Conservation (phyloP, 2,329 filamentous ascomycete species). For the Penicillium sp. region DNA sequence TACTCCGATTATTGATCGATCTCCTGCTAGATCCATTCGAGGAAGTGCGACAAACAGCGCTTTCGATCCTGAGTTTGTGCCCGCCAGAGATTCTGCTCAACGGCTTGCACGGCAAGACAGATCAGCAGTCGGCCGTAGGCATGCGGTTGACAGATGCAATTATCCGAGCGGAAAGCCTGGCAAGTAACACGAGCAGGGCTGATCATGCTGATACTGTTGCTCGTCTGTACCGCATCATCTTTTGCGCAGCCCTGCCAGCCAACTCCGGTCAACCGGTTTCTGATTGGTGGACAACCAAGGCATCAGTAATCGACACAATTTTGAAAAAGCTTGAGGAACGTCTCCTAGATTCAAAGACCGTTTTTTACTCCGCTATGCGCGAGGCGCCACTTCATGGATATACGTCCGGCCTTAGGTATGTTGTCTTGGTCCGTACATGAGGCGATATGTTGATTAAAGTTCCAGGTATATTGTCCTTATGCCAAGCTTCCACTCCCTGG, state of each 20-base stretch:
- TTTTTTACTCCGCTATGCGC: conserved; percentile 59
- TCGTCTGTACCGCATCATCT: conserved; percentile 62
- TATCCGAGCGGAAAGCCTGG: conserved; percentile 30
- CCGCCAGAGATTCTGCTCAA: conserved; percentile 25
- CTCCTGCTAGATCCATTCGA: conserved; percentile 84
- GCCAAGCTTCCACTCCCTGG: conserved; percentile 29
- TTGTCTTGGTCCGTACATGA: neutral
- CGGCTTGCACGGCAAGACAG: conserved; percentile 2
- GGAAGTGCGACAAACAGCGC: conserved; percentile 61
- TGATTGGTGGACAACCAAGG: conserved; percentile 30
- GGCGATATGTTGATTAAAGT: neutral
- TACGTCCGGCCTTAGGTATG: conserved; percentile 57
- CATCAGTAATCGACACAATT: conserved; percentile 50
- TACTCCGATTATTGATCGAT: conserved; percentile 58
- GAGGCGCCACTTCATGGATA: conserved; percentile 61
- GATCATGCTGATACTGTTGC: conserved; percentile 90
- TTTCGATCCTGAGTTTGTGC: conserved; percentile 39
- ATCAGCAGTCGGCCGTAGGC: conserved; percentile 17
- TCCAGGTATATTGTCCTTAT: conserved; percentile 44
- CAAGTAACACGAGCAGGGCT: conserved; percentile 61
- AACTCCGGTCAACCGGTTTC: conserved; percentile 9
- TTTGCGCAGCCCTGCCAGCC: conserved; percentile 46
- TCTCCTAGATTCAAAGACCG: conserved; percentile 52
- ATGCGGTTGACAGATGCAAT: conserved; percentile 28
- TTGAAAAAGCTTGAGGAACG: conserved; percentile 57